Conservation (phyloP, 1,284 basidiomycete genomes). For the Pisolithus thermaeus region DNA sequence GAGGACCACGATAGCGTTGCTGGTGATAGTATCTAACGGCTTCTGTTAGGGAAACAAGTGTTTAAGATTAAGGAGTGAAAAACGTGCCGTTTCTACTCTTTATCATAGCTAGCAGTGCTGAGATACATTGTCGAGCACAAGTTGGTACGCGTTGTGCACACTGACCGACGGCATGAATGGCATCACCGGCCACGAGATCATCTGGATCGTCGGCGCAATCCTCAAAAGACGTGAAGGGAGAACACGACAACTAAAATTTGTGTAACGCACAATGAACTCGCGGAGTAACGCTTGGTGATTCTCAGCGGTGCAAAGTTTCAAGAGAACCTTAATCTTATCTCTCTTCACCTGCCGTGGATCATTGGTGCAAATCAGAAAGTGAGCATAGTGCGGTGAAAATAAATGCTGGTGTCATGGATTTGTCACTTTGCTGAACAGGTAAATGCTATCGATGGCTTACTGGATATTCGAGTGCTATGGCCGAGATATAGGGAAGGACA, state of each 20-base stretch:
- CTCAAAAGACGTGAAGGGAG: constrained; percentile 32
- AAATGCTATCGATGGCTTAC: constrained; percentile 37
- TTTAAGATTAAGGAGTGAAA: not conserved
- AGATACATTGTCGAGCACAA: constrained; percentile 65
- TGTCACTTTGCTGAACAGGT: constrained; percentile 3
- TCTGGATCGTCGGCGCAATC: constrained; percentile 73
- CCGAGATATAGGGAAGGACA: constrained; percentile 63
- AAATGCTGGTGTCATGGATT: constrained; percentile 39
- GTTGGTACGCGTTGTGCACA: constrained; percentile 67
- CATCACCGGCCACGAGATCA: constrained; percentile 61
- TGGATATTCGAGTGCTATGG: constrained; percentile 56
- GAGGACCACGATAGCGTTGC: constrained; percentile 76
- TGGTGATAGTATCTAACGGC: constrained; percentile 45
- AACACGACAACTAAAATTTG: not conserved
- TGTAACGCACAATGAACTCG: constrained; percentile 70
- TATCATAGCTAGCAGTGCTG: constrained; percentile 73
- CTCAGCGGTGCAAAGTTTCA: constrained; percentile 56
- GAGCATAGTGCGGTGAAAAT: constrained; percentile 53
- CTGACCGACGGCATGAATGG: constrained; percentile 74
- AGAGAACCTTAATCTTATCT: constrained; percentile 69
- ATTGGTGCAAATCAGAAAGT: constrained; percentile 64
- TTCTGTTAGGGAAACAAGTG: not conserved
- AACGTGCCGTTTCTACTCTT: constrained; percentile 64
- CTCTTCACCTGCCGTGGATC: constrained; percentile 64
- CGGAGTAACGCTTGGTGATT: constrained; percentile 68